A percentile compares a stretch with the other conserved stretches of the same genome.
These are phyloP conservation scores for Crithidia thermophila DNA, from an alignment of 208 protist species.

Conservation along the genomic window DNA sequence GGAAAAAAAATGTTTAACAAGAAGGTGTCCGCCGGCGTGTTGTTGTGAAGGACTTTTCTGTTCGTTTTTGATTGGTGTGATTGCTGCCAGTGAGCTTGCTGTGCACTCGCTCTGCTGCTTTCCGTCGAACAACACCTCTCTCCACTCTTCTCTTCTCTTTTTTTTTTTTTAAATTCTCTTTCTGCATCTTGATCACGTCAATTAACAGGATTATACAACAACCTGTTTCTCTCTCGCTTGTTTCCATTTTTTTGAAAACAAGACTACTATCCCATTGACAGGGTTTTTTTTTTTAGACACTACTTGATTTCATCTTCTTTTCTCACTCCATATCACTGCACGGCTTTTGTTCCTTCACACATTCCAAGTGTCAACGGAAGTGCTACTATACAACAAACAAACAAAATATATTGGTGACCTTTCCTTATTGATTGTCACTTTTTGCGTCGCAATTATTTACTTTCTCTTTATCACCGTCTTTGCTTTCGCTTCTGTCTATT, in stretches of 20 bases:
- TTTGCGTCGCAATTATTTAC: background rate
- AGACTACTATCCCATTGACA: too few species aligned
- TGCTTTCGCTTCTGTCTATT: background rate
- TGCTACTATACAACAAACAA: too few species aligned
- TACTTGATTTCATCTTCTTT: background rate
- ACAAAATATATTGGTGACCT: too few species aligned
- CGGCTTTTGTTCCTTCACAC: background rate
- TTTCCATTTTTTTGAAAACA: background rate
- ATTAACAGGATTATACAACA: background rate
- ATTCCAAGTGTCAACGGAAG: too few species aligned
- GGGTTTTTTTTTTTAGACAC: too few species aligned
- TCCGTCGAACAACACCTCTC: background rate
- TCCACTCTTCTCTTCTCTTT: background rate
- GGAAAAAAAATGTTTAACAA: background rate
- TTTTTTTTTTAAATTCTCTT: slow-evolving; percentile 6
- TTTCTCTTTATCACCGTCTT: background rate
- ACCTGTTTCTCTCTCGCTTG: background rate
- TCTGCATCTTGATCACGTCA: too few species aligned
- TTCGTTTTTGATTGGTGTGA: background rate
- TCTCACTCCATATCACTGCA: background rate
- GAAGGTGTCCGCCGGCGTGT: too few species aligned
- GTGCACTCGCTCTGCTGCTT: background rate
- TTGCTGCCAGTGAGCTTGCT: background rate
- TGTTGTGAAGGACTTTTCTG: too few species aligned
- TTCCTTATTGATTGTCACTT: too few species aligned